Evolutionary conservation across 164 flowering plant genomes (phyloP), one percentile per base, ranked within the genome.

Genomic region (Magnolia changhungtana): DNA sequence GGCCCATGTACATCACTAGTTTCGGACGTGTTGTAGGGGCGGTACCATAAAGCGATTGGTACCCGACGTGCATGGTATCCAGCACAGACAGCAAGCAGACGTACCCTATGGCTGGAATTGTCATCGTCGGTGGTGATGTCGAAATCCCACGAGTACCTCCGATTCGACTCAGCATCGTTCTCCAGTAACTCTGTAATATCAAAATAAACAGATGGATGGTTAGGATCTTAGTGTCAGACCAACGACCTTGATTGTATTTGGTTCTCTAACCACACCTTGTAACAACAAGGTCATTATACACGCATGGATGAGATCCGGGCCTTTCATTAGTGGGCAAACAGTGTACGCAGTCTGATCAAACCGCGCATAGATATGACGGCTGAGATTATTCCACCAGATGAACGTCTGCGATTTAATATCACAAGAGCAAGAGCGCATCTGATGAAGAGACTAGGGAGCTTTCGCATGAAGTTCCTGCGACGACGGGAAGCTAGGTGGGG

Each of bases 141-240:
- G 85, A 68, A 5, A 82, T 76, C 2, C 86, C 75, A n/a, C 77
- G 76, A 3, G 18, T 78, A 23, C 75, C 82, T 72, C 78, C 69
- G 13, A 80, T 8, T 1, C 82, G 74, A 7, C 50, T 69, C 73
- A 77, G 18, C 76, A 80, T 51, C 20, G 19, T 20, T 71, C 74
- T 77, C 84, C 74, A 83, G 23, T 69, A 51, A 65, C 78, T 45
- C 87, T 83, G 79, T 74, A 69, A 37, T 29, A 6, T 8, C 50
- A 68, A 16, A 29, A 31, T 19, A 14, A 37, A 64, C 27, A 64
- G 9, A 64, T 21, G 10, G 19, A n/a, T 29, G 29, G 24, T n/a
- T 64, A 11, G 18, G 61, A 64, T 64, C 67, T n/a, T 37, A 5
- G 6, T 37, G 7, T 5, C 6, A 37, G 45, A 37, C 7, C 45